These are phyloP conservation scores for Epichloe scottii DNA, from an alignment of 2,329 filamentous ascomycete species.

Conservation along the genomic window DNA sequence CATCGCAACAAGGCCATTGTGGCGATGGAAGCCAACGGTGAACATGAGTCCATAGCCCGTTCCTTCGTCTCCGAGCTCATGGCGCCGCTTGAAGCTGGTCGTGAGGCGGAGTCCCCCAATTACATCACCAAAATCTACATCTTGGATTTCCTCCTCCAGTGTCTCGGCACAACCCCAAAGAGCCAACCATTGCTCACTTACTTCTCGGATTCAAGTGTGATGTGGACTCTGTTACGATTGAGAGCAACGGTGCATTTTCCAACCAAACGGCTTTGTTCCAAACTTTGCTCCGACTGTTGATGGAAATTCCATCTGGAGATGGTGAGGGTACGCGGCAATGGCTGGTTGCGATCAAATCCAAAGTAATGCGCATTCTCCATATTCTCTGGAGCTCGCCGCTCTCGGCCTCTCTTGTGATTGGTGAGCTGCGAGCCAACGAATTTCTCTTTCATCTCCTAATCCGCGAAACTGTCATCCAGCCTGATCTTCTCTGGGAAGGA, in stretches of 20 bases:
- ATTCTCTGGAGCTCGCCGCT: constrained; percentile 75
- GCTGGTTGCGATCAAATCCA: constrained; percentile 56
- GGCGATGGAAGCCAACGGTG: constrained; percentile 70
- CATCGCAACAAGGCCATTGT: constrained; percentile 77
- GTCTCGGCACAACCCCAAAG: constrained; percentile 59
- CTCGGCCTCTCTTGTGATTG: constrained; percentile 61
- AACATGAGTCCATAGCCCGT: constrained; percentile 66
- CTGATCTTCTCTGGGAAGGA: constrained; percentile 63
- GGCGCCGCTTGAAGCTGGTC: constrained; percentile 58
- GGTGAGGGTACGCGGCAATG: constrained; percentile 51
- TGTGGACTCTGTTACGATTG: constrained; percentile 55
- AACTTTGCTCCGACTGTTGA: constrained; percentile 57
- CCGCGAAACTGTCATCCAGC: constrained; percentile 56
- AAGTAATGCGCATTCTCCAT: constrained; percentile 60
- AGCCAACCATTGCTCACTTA: constrained; percentile 80
- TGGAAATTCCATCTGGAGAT: constrained; percentile 54
- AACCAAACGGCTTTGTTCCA: constrained; percentile 71
- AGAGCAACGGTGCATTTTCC: constrained; percentile 58
- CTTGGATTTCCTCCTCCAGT: constrained; percentile 73
- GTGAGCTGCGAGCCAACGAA: constrained; percentile 67
- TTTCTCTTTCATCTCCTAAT: constrained; percentile 69
- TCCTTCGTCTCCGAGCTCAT: constrained; percentile 59
- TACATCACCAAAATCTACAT: constrained; percentile 77
- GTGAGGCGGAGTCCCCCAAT: constrained; percentile 53
- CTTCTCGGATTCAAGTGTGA: constrained; percentile 78